Evolutionary conservation across 2,329 filamentous ascomycete genomes (phyloP).

Genomic region (Aspergillus ochraceoroseus): DNA sequence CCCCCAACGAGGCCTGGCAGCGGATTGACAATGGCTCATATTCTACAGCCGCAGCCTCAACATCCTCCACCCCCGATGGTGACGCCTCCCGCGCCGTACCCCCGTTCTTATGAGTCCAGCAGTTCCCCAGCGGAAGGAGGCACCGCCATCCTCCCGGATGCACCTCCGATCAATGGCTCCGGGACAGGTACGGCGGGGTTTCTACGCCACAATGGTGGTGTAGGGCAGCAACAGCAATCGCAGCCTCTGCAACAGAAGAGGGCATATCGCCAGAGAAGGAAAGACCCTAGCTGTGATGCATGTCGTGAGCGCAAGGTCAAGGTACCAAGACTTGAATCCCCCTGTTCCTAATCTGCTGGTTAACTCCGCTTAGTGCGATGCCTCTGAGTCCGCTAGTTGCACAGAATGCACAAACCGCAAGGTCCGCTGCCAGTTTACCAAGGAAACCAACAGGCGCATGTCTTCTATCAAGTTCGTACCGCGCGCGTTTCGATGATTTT

Average conservation of each 20-base stretch:
- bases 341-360: conserved; percentile 1
- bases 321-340: conserved; percentile 33
- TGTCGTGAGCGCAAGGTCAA: conserved; percentile 78
- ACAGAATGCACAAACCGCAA: conserved; percentile 95
- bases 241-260: conserved; percentile 72
- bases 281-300: conserved; percentile 96
- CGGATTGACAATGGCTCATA: conserved; percentile 41
- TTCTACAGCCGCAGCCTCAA: conserved; percentile 36
- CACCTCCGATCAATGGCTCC: conserved; percentile 37
- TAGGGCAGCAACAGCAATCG: conserved; percentile 54
- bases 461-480: conserved; percentile 80
- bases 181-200: conserved; percentile 34
- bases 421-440: conserved; percentile 97
- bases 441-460: conserved; percentile 97
- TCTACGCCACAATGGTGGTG: conserved; percentile 36
- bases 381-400: conserved; percentile 91
- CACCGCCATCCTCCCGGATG: conserved; percentile 35
- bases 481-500: background rate
- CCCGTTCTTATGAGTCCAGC: conserved; percentile 39
- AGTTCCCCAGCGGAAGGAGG: conserved; percentile 39
- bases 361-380: conserved; percentile 63
- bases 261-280: conserved; percentile 88
- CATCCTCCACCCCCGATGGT: conserved; percentile 25
- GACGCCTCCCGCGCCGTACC: conserved; percentile 29
- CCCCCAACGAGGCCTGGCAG: conserved; percentile 39